phyloP scores from a whole-genome alignment of 352 stramenopile species.

The Globisporangium cylindrosporum region DNA sequence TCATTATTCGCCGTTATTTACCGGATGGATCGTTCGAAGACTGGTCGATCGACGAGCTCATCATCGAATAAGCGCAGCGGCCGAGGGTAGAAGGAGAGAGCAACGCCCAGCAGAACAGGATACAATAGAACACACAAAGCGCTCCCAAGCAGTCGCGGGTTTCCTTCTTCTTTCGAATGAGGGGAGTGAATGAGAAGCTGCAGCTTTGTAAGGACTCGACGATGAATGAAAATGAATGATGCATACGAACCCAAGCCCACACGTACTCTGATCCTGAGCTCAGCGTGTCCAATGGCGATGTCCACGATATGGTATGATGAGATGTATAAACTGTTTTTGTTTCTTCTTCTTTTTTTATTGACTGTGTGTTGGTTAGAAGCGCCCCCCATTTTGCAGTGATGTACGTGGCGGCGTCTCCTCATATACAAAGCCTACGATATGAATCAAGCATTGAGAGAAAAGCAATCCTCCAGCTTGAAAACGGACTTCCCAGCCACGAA shows the following conservation, averaged over 20 bases:
- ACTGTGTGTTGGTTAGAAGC: neutral
- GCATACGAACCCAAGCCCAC: neutral
- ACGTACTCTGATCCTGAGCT: neutral
- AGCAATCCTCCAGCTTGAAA: neutral
- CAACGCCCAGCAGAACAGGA: neutral
- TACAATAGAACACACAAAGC: slow-evolving; percentile 11
- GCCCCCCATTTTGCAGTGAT: neutral
- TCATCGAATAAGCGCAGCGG: slow-evolving; percentile 90
- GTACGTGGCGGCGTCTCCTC: neutral
- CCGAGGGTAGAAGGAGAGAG: slow-evolving; percentile 15
- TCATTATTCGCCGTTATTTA: slow-evolving; percentile 99
- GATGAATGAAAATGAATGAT: slow-evolving; percentile 5
- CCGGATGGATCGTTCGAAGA: slow-evolving; percentile 99
- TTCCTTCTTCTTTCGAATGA: neutral
- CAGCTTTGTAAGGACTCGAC: slow-evolving; percentile 2
- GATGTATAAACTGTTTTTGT: neutral
- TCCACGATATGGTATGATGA: neutral
- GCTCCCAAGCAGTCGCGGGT: neutral
- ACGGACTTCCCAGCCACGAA: neutral
- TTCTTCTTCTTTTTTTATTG: neutral
- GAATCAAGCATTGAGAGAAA: neutral
- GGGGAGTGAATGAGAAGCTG: neutral
- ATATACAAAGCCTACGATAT: neutral
- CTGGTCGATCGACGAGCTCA: slow-evolving; percentile 99
- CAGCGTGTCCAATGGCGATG: neutral